Conservation (phyloP, 2,329 filamentous ascomycete species). For the Arthrobotrys pseudoclavata region DNA sequence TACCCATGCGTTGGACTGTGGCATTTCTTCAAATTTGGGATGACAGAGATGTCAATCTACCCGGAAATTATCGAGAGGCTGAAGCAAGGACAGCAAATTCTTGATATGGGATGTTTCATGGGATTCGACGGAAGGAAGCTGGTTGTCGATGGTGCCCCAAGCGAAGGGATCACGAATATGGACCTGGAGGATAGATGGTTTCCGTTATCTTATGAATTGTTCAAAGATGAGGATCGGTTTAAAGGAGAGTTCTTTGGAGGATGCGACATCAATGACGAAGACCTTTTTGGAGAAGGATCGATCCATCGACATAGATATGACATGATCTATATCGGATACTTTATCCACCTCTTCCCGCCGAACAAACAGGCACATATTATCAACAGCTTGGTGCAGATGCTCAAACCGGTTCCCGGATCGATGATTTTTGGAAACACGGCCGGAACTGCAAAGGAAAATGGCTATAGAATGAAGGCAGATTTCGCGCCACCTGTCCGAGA, state of each 20-base stretch:
- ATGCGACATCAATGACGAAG: conserved; percentile 54
- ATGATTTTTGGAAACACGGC: conserved; percentile 56
- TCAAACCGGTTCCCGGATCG: conserved; percentile 44
- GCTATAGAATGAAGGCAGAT: conserved; percentile 50
- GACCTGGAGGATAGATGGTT: conserved; percentile 55
- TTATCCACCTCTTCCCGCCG: conserved; percentile 57
- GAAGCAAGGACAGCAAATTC: conserved; percentile 54
- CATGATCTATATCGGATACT: conserved; percentile 58
- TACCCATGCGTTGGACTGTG: conserved; percentile 66
- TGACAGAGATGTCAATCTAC: conserved; percentile 65
- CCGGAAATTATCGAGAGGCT: conserved; percentile 64
- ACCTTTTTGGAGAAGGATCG: conserved; percentile 44
- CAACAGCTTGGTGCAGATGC: conserved; percentile 47
- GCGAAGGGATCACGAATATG: conserved; percentile 55
- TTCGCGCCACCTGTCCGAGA: conserved; percentile 46
- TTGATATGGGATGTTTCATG: conserved; percentile 59
- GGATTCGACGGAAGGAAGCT: conserved; percentile 54
- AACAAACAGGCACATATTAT: conserved; percentile 36
- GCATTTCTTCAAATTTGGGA: conserved; percentile 66
- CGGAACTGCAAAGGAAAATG: conserved; percentile 49
- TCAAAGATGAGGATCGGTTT: conserved; percentile 44
- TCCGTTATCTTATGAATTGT: conserved; percentile 49
- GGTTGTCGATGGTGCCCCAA: conserved; percentile 48
- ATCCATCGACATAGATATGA: conserved; percentile 54
- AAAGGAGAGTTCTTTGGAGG: conserved; percentile 55